Evolutionary conservation across 1,284 basidiomycete species (phyloP).

Genomic region (Malassezia brasiliensis): DNA sequence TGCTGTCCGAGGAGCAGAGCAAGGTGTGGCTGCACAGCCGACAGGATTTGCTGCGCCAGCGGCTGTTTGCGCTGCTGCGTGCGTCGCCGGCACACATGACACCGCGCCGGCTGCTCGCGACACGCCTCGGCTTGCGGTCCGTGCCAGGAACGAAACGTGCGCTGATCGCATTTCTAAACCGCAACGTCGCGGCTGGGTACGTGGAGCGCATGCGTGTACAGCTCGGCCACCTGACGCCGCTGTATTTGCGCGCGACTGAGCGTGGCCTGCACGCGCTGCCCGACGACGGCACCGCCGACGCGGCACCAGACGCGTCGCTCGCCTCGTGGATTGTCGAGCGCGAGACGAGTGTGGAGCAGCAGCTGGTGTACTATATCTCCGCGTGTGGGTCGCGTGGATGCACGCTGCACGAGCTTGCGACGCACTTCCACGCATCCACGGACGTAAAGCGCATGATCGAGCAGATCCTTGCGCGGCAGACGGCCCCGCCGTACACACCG

Average conservation of each 20-base stretch:
- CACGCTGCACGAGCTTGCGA: conserved; percentile 15
- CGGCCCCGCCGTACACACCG: conserved; percentile 10
- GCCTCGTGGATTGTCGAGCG: background rate
- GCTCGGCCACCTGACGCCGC: background rate
- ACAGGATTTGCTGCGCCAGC: conserved; percentile 20
- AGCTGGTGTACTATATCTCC: conserved; percentile 2
- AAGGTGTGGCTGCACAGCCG: conserved; percentile 28
- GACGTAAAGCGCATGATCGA: conserved; percentile 19
- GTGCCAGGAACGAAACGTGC: conserved; percentile 6
- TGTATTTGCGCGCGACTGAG: conserved; percentile 13
- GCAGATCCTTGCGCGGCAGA: conserved; percentile 10
- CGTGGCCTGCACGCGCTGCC: background rate
- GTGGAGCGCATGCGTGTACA: conserved; percentile 18
- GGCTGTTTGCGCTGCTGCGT: background rate
- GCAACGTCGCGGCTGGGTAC: conserved; percentile 1
- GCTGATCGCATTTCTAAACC: conserved; percentile 11
- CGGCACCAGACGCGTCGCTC: background rate
- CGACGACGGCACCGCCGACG: background rate
- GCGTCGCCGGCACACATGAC: conserved; percentile 10
- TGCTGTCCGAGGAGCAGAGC: conserved; percentile 18
- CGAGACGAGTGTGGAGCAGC: conserved; percentile 7
- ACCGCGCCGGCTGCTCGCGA: conserved; percentile 8
- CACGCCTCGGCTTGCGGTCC: conserved; percentile 14
- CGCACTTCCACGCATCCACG: conserved; percentile 3
- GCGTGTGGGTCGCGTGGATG: conserved; percentile 1